phyloP scores from a whole-genome alignment of 2,329 filamentous ascomycete genomes.

The Colletotrichum sp. region DNA sequence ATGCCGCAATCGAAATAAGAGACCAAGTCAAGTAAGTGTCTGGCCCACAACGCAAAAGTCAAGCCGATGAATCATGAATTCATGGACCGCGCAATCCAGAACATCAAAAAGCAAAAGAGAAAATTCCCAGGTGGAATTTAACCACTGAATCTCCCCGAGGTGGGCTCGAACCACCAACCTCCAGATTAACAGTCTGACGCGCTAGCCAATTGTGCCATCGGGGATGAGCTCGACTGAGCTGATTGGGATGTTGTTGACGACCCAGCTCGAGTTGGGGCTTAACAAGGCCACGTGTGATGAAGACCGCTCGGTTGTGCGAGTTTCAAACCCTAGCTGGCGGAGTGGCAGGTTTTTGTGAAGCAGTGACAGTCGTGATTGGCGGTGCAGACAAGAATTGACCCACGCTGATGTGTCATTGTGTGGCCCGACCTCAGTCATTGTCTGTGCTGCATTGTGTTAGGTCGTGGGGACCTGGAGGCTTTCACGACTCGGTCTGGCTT shows the following conservation, averaged over 20 bases:
- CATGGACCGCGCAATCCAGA: too few species aligned
- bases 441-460: not conserved
- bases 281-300: not conserved
- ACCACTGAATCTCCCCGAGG: slow-evolving; percentile 16
- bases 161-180: slow-evolving; percentile 23
- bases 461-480: not conserved
- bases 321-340: not conserved
- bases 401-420: not conserved
- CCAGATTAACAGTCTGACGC: slow-evolving; percentile 23
- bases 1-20: not conserved
- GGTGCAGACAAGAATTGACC: not conserved
- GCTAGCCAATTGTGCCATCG: slow-evolving; percentile 23
- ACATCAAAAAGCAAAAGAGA: not conserved
- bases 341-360: not conserved
- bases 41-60: not conserved
- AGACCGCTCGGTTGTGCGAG: not conserved
- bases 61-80: not conserved
- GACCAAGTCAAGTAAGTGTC: not conserved
- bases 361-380: not conserved
- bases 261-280: not conserved
- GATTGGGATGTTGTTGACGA: not conserved
- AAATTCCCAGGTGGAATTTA: not conserved
- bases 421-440: not conserved
- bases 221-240: slow-evolving; percentile 16
- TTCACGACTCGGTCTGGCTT: not conserved